Evolutionary conservation across 2,329 filamentous ascomycete genomes (phyloP).

Genomic region (Beauveria sp.): DNA sequence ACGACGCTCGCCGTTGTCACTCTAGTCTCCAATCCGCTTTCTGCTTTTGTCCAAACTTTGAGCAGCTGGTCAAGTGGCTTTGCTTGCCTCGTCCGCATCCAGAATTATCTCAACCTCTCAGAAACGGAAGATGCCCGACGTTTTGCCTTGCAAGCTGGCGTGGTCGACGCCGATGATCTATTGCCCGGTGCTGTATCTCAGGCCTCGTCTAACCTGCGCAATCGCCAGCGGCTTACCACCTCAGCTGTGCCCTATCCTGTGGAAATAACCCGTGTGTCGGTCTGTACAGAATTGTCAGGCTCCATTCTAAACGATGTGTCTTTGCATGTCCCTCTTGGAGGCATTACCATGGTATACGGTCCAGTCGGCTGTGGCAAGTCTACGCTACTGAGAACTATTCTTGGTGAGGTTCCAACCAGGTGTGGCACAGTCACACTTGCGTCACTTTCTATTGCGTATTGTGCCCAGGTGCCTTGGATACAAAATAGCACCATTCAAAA

Average conservation of each 20-base stretch:
- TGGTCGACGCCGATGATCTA: neutral
- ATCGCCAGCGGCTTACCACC: neutral
- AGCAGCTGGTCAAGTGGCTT: neutral
- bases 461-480: slow-evolving; percentile 25
- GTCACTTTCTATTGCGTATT: slow-evolving; percentile 21
- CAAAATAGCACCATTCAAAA: slow-evolving; percentile 26
- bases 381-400: slow-evolving; percentile 23
- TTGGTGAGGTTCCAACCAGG: slow-evolving; percentile 20
- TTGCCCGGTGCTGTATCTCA: neutral
- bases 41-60: neutral
- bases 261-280: neutral
- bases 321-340: slow-evolving; percentile 13
- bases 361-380: slow-evolving; percentile 27
- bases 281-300: neutral
- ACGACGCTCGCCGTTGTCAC: neutral
- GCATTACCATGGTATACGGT: slow-evolving; percentile 23
- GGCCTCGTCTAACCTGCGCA: neutral
- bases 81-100: slow-evolving; percentile 2
- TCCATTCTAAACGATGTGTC: neutral
- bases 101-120: neutral
- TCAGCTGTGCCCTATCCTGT: neutral
- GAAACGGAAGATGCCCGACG: neutral
- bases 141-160: neutral
- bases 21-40: neutral
- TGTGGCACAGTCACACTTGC: slow-evolving; percentile 18